Conservation (phyloP, 345 rosid genomes). For the Garcia nutans region DNA sequence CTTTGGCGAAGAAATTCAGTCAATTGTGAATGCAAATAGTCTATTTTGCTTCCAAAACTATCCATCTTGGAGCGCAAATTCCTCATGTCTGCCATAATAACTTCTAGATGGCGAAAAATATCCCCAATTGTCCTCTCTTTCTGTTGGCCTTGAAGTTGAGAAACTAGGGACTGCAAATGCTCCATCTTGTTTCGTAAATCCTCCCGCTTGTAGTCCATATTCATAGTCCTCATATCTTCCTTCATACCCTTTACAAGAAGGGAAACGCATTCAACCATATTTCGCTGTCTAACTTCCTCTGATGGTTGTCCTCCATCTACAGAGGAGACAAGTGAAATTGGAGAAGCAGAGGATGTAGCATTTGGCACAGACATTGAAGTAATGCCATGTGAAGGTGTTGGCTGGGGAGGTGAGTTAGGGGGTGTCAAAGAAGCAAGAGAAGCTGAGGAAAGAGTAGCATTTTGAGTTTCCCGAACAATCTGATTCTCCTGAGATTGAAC, state of each 20-base stretch:
- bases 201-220: background rate
- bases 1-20: background rate
- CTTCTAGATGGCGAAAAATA: slow-evolving; percentile 3
- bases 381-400: background rate
- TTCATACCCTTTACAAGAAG: background rate
- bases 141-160: background rate
- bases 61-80: slow-evolving; percentile 10
- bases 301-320: background rate
- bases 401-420: background rate
- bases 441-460: background rate
- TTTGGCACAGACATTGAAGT: background rate
- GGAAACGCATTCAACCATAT: background rate
- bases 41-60: background rate
- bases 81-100: slow-evolving; percentile 8
- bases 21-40: background rate
- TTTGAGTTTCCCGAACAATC: background rate
- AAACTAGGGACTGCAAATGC: background rate
- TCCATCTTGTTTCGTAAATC: background rate
- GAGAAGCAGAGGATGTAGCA: background rate
- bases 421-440: too few species aligned
- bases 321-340: background rate
- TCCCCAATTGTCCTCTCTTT: background rate
- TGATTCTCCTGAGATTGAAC: background rate
- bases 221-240: slow-evolving; percentile 6
- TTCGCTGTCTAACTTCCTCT: background rate